Percentiles rank a stretch among this genome's conserved stretches.
phyloP scores from a whole-genome alignment of 1,284 basidiomycete species.

The Porphyrellus sp. region DNA sequence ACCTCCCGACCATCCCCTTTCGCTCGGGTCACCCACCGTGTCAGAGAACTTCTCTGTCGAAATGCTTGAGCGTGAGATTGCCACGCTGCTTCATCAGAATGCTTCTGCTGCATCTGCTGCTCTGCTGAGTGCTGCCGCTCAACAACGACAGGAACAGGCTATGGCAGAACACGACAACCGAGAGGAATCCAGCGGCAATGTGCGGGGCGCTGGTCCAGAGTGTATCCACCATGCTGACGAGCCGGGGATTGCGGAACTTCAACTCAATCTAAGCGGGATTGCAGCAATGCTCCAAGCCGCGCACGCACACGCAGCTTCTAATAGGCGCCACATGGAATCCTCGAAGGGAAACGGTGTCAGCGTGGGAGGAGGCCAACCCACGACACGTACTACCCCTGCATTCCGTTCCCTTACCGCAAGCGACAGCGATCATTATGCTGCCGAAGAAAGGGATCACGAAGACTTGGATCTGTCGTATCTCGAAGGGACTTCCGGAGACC shows the following conservation, averaged over 20 bases:
- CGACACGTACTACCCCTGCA: slow-evolving; percentile 65
- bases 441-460: slow-evolving; percentile 43
- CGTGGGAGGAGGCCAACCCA: slow-evolving; percentile 45
- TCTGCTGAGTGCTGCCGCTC: slow-evolving; percentile 56
- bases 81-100: slow-evolving; percentile 65
- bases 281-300: slow-evolving; percentile 74
- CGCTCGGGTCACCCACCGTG: slow-evolving; percentile 21
- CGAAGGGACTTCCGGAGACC: slow-evolving; percentile 29
- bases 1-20: slow-evolving; percentile 26
- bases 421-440: slow-evolving; percentile 37
- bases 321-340: slow-evolving; percentile 46
- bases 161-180: slow-evolving; percentile 15
- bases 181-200: slow-evolving; percentile 10
- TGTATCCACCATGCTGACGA: slow-evolving; percentile 25
- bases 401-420: slow-evolving; percentile 70
- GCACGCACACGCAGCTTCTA: slow-evolving; percentile 55
- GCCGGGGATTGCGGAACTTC: slow-evolving; percentile 31
- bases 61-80: slow-evolving; percentile 71
- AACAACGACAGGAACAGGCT: slow-evolving; percentile 51
- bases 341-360: slow-evolving; percentile 44
- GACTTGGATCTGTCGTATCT: slow-evolving; percentile 57
- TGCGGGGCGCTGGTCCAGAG: slow-evolving; percentile 13
- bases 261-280: slow-evolving; percentile 57
- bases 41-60: slow-evolving; percentile 56
- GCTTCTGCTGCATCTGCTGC: slow-evolving; percentile 60